Base-by-base conservation (phyloP, 495 filamentous ascomycete genomes). In the Mytilinidion resinicola region DNA sequence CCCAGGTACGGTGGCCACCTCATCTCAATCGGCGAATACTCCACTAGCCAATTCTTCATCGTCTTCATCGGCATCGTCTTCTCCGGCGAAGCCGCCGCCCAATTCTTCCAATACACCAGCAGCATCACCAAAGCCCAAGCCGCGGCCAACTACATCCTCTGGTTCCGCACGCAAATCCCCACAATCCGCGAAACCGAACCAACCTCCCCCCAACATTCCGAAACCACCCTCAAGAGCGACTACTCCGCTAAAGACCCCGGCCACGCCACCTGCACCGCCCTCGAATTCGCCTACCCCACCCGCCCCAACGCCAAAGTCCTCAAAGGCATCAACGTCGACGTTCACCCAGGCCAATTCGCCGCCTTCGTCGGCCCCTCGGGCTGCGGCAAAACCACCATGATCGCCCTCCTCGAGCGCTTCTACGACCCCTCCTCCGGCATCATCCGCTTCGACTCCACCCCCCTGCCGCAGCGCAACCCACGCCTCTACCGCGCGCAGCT, bases 151-250 rank as follows among this genome's bases (percentile, higher is more conserved):
- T 54, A 57, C 44, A 49, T 65, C 21, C 54, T 61, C 25, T 53
- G 51, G 59, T 46, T 64, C 21, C 61, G 60, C 33, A 46, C 56
- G 25, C 42, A 44, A 44, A 19, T n/a, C 14, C 89, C 9, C 73
- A 76, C 14, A 81, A 88, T 56, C 82, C 91, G 57, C 86, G 88
- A 64, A 79, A 68, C 3, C 74, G 92, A 11, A 89, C 90, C 63
- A 89, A 92, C 68, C 80, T 84, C 34, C 77, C 80, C 35, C 89
- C 89, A 8, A 70, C 73, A 3, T 91, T 92, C 60, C 88, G 92
- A 62, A 79, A 82, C 4, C 95, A 90, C 91, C 89, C 85, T 0
- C 11, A 37, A 21, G 17, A 38, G 53, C 4, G 35, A 30, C 11
- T 20, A 50, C 25, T 34, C 59, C 33, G 15, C 9, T 1, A 12